Conservation (phyloP, 371 early-diverging fungal genomes). For the Polyrhizophydium stewartii region DNA sequence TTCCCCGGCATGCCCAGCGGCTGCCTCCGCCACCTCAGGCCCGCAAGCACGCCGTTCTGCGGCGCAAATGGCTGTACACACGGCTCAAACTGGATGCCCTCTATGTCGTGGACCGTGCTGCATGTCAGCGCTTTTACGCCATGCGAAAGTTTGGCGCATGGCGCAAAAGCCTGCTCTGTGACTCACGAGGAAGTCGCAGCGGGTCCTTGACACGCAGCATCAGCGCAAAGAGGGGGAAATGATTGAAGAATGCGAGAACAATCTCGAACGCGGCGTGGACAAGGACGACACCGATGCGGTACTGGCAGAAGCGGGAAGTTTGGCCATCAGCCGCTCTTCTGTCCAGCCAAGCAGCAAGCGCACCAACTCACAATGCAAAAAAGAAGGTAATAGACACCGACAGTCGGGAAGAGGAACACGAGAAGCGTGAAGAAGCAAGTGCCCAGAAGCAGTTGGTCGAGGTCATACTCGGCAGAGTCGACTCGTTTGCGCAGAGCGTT, state of each 20-base stretch:
- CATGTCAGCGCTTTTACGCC: neutral
- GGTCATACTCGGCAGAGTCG: conserved; percentile 91
- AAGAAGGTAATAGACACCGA: conserved; percentile 86
- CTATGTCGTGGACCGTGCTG: neutral
- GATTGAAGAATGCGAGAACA: conserved; percentile 81
- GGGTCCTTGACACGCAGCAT: conserved; percentile 87
- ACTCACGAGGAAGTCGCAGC: conserved; percentile 76
- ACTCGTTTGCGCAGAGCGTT: conserved; percentile 89
- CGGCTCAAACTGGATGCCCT: neutral
- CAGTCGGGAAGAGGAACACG: conserved; percentile 92
- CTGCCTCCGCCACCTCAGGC: too few species aligned
- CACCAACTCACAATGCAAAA: conserved; percentile 66
- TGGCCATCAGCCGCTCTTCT: neutral
- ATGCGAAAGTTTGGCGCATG: neutral
- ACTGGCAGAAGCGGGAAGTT: conserved; percentile 31
- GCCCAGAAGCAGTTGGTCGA: conserved; percentile 92
- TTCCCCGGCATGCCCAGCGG: too few species aligned
- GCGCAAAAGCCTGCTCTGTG: too few species aligned
- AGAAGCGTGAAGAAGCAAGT: conserved; percentile 91
- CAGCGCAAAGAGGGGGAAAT: conserved; percentile 90
- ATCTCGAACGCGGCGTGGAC: conserved; percentile 79
- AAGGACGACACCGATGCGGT: conserved; percentile 75
- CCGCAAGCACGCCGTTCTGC: too few species aligned
- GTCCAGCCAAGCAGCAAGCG: neutral
- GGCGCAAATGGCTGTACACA: too few species aligned